These are phyloP conservation scores for Mucor circinelloides DNA, from an alignment of 371 early-diverging fungal genomes.

Conservation along the genomic window DNA sequence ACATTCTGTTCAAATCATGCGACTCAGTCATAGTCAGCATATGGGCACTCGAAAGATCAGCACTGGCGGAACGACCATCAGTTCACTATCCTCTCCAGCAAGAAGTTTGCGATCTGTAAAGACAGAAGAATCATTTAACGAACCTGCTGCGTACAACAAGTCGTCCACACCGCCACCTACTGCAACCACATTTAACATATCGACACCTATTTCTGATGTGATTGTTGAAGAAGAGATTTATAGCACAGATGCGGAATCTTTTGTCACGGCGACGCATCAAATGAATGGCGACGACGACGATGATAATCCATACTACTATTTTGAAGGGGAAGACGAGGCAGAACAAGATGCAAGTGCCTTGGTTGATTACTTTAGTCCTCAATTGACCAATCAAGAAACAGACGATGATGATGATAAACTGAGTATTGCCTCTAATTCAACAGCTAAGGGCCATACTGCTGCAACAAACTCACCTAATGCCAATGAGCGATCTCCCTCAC, in stretches of 20 bases:
- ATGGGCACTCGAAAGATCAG: slow-evolving; percentile 20
- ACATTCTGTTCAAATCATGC: not conserved
- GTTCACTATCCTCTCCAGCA: slow-evolving; percentile 13
- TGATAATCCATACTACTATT: slow-evolving; percentile 35
- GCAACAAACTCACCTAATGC: not conserved
- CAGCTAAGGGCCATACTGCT: slow-evolving; percentile 6
- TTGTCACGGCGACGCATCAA: slow-evolving; percentile 57
- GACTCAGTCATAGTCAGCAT: not conserved
- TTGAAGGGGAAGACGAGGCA: slow-evolving; percentile 52
- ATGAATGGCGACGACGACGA: slow-evolving; percentile 42
- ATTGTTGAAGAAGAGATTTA: slow-evolving; percentile 69
- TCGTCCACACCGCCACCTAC: not conserved
- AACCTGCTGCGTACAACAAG: slow-evolving; percentile 5
- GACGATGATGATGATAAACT: slow-evolving; percentile 5
- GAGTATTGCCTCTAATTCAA: slow-evolving; percentile 14
- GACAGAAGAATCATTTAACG: slow-evolving; percentile 19
- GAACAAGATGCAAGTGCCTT: slow-evolving; percentile 37
- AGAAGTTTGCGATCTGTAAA: slow-evolving; percentile 10
- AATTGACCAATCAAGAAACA: too few relatives aligned
- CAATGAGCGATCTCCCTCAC: not conserved
- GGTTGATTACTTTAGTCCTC: not conserved
- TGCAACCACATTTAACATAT: not conserved
- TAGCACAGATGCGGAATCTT: slow-evolving; percentile 74
- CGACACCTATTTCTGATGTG: not conserved
- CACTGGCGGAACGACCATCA: not conserved